Base-by-base conservation (phyloP, 1,139 yeast genomes). In the Trichomonascaceae sp. region DNA sequence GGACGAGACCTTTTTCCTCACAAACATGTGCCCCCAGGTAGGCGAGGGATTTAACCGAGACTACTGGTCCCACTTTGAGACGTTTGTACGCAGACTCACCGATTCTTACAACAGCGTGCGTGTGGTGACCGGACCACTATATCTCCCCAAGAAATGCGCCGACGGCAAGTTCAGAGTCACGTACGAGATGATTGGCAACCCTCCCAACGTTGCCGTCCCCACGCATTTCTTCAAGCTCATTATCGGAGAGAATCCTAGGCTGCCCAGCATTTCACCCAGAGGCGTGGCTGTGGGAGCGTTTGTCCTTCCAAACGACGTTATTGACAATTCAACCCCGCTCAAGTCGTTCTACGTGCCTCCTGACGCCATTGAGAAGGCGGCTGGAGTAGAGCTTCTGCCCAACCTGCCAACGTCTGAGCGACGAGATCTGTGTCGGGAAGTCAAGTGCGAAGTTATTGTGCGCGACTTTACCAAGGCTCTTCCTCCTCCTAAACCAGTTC, bases 1-100 rank as follows among this genome's bases (percentile, higher is more conserved):
- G 96, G 78, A 89, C 54, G 94, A 87, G 56, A 92, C 98, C 0
- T 89, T 89, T 48, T 73, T 65, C 44, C 63, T 92, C 47, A 75
- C 94, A 15, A 89, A 89, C 55, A 89, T 89, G 67, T 73, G 93
- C 8, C 99, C 99, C 1, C 99, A 89, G 56, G 94, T 89, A 2
- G 98, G 98, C 4, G 94, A 80, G 4, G 98, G 98, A 0, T 89
- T 89, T 63, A 89, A 89, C 59, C 68, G 98, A 44, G 97, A 89
- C 55, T 85, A 77, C 47, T 89, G 99, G 99, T 93, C 96, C 1
- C 95, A 85, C 56, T 73, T 92, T 41, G 99, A 89, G 56, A 81
- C 81, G 48, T 89, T 89, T 53, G 75, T 77, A 35, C 68, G 99
- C 40, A 65, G 82, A 36, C 65, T 89, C 43, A 79, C 94, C 4